Evolutionary conservation across 805 yeast genomes (phyloP).

Genomic region (Teunomyces barrocoloradensis): DNA sequence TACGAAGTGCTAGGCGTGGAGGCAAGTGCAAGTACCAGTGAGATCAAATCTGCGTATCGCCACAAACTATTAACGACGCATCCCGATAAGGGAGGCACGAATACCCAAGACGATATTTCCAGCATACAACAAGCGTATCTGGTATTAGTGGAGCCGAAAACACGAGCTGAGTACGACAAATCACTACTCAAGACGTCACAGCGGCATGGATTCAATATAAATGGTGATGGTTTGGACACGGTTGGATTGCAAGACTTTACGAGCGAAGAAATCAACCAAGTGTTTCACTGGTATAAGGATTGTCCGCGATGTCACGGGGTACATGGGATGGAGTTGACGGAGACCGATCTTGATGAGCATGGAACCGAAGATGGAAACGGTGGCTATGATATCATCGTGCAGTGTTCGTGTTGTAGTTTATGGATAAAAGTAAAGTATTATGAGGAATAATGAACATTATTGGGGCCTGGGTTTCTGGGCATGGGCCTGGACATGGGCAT

Average conservation of each 20-base stretch:
- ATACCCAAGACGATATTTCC: neutral
- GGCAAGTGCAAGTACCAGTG: conserved; percentile 31
- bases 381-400: conserved; percentile 64
- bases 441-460: conserved; percentile 35
- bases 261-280: conserved; percentile 32
- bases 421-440: conserved; percentile 78
- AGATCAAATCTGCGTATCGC: conserved; percentile 64
- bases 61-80: conserved; percentile 59
- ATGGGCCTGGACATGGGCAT: neutral
- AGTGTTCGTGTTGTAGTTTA: conserved; percentile 79
- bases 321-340: conserved; percentile 58
- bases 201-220: conserved; percentile 36
- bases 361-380: conserved; percentile 53
- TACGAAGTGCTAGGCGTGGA: conserved; percentile 60
- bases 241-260: conserved; percentile 63
- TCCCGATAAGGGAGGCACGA: conserved; percentile 63
- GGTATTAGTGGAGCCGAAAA: conserved; percentile 42
- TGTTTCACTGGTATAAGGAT: conserved; percentile 41
- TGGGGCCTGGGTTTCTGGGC: neutral
- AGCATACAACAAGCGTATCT: conserved; percentile 62
- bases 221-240: conserved; percentile 70
- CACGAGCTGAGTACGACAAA: conserved; percentile 52
- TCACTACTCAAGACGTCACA: conserved; percentile 33
- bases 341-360: conserved; percentile 54
- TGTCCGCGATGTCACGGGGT: conserved; percentile 66